A percentile compares a stretch with the other conserved stretches of the same genome.
phyloP scores from a whole-genome alignment of 495 filamentous ascomycete species.

The Chaetomium fimeti region DNA sequence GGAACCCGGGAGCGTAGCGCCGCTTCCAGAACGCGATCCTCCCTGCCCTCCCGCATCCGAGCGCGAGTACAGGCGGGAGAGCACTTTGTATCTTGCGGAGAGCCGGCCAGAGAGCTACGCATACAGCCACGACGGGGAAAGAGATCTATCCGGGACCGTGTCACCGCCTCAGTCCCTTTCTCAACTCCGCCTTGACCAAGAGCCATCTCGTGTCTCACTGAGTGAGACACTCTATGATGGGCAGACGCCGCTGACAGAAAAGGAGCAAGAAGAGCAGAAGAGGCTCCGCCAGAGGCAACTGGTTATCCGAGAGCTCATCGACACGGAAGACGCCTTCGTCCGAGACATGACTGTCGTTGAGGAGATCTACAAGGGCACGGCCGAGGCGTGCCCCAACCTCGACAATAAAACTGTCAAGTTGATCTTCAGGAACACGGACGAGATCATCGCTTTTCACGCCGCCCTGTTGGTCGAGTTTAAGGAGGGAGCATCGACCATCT shows the following conservation, averaged over 20 bases:
- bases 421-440: constrained; percentile 85
- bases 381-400: constrained; percentile 75
- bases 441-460: constrained; percentile 80
- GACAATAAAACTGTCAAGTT: constrained; percentile 77
- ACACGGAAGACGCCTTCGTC: constrained; percentile 84
- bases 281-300: constrained; percentile 63
- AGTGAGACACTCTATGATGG: constrained; percentile 21
- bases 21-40: constrained; percentile 40
- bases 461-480: constrained; percentile 75
- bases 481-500: constrained; percentile 69
- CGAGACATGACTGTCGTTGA: constrained; percentile 94
- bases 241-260: constrained; percentile 27
- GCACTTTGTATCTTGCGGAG: constrained; percentile 42
- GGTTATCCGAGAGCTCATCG: constrained; percentile 84
- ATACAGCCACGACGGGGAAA: constrained; percentile 38
- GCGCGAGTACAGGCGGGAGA: constrained; percentile 26
- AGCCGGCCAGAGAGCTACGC: constrained; percentile 46
- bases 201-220: constrained; percentile 25
- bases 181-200: constrained; percentile 40
- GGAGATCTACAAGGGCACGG: constrained; percentile 96
- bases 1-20: constrained; percentile 26
- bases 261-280: constrained; percentile 44
- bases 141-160: constrained; percentile 32
- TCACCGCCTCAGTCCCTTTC: constrained; percentile 39
- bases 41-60: constrained; percentile 30